A percentile compares a stretch with the other conserved stretches of the same genome.
phyloP scores from a whole-genome alignment of 1,284 basidiomycete species.

The Termitomyces sp. region DNA sequence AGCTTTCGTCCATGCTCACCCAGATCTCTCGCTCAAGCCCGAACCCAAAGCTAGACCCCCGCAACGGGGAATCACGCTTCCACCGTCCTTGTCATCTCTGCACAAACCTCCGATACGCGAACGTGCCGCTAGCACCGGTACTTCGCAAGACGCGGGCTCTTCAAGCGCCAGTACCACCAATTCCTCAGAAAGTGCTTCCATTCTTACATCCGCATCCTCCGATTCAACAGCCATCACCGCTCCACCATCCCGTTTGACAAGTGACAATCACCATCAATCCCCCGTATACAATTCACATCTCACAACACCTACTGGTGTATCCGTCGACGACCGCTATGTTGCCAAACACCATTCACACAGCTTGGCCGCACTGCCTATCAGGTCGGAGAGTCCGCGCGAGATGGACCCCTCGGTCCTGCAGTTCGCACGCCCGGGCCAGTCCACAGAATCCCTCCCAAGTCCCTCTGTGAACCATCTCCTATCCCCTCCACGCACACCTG shows the following conservation, averaged over 20 bases:
- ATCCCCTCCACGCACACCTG: constrained; percentile 10
- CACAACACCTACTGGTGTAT: constrained; percentile 15
- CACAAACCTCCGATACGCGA: constrained; percentile 22
- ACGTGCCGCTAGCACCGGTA: constrained; percentile 29
- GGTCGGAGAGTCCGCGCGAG: constrained; percentile 34
- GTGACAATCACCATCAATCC: constrained; percentile 21
- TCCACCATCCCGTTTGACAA: constrained; percentile 37
- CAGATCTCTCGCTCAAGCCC: constrained; percentile 70
- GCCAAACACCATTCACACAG: constrained; percentile 25
- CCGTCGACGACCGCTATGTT: constrained; percentile 17
- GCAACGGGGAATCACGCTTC: constrained; percentile 29
- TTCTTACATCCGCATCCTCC: constrained; percentile 36
- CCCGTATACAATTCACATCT: constrained; percentile 10
- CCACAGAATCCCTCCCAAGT: constrained; percentile 59
- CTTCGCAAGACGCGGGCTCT: constrained; percentile 14
- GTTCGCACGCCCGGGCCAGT: constrained; percentile 66
- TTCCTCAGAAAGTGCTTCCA: constrained; percentile 38
- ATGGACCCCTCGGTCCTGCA: constrained; percentile 63
- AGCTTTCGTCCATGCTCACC: constrained; percentile 89
- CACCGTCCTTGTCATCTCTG: constrained; percentile 18
- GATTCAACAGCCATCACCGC: constrained; percentile 41
- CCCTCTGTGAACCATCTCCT: constrained; percentile 23
- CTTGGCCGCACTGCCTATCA: constrained; percentile 30
- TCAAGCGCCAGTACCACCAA: constrained; percentile 29
- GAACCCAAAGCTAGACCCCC: constrained; percentile 21